These are phyloP conservation scores for Willaertia magna DNA, from an alignment of 208 protist genomes.

Conservation along the genomic window DNA sequence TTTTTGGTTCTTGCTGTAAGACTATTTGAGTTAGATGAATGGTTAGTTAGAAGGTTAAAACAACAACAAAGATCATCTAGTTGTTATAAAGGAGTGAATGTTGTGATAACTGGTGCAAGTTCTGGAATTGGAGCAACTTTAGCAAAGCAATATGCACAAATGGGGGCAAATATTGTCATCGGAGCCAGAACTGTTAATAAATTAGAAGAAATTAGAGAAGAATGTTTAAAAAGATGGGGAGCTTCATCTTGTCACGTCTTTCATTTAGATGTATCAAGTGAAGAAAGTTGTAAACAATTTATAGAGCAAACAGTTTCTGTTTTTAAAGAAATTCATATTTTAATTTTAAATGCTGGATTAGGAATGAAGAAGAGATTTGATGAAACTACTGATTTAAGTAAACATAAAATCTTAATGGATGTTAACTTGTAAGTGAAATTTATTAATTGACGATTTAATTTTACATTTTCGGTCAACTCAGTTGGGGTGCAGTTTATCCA, in stretches of 20 bases:
- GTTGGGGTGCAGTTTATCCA: background rate
- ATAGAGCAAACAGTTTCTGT: background rate
- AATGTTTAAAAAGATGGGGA: background rate
- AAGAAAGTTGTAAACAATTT: conserved; percentile 1
- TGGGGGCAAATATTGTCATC: background rate
- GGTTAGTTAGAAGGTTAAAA: background rate
- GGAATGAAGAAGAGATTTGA: background rate
- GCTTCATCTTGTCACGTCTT: background rate
- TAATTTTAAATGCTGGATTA: background rate
- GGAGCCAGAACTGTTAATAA: background rate
- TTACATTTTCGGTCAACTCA: too few species aligned
- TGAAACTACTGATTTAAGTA: background rate
- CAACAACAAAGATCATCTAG: background rate
- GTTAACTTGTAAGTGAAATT: background rate
- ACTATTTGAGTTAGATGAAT: background rate
- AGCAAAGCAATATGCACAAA: background rate
- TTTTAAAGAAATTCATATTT: conserved; percentile 1
- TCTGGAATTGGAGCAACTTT: background rate
- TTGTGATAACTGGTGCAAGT: background rate
- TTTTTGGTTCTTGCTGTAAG: background rate
- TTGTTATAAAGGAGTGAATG: background rate
- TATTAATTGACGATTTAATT: background rate
- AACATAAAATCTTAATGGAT: background rate
- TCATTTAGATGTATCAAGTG: background rate
- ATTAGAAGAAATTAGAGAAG: background rate